Percentiles rank a stretch among this genome's conserved stretches.
These are phyloP conservation scores for Penicillium decumbens DNA, from an alignment of 2,329 filamentous ascomycete species.

Conservation along the genomic window DNA sequence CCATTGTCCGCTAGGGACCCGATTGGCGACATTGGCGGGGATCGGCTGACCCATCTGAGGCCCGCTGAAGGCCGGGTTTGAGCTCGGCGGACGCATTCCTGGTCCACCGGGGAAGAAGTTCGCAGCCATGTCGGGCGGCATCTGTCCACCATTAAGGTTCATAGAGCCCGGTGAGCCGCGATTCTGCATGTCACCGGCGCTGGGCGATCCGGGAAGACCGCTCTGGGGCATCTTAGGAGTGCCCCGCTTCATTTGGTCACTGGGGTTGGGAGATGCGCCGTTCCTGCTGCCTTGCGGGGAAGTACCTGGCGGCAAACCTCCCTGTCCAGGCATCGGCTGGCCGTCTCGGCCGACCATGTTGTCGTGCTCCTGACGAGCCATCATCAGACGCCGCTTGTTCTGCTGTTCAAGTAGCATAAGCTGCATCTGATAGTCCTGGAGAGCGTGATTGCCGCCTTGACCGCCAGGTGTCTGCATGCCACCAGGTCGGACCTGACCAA, in stretches of 20 bases:
- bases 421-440: conserved; percentile 68
- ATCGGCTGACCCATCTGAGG: conserved; percentile 45
- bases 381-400: conserved; percentile 63
- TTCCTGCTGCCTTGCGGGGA: conserved; percentile 54
- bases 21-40: conserved; percentile 31
- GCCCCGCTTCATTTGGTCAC: conserved; percentile 59
- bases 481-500: conserved; percentile 44
- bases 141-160: conserved; percentile 50
- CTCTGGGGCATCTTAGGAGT: conserved; percentile 57
- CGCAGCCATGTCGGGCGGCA: conserved; percentile 46
- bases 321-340: conserved; percentile 45
- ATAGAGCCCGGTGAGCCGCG: conserved; percentile 59
- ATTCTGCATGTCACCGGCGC: conserved; percentile 56
- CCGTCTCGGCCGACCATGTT: conserved; percentile 52
- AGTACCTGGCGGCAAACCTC: conserved; percentile 51
- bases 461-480: conserved; percentile 40
- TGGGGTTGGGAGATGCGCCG: conserved; percentile 58
- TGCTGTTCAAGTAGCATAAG: conserved; percentile 65
- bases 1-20: conserved; percentile 42
- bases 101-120: conserved; percentile 43
- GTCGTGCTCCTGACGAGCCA: conserved; percentile 64
- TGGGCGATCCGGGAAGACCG: conserved; percentile 55
- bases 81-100: conserved; percentile 57
- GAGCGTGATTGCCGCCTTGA: conserved; percentile 54
- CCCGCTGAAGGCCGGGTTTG: conserved; percentile 47